phyloP scores from a whole-genome alignment of 2,329 filamentous ascomycete species.

The Chaetothyriales sp. region DNA sequence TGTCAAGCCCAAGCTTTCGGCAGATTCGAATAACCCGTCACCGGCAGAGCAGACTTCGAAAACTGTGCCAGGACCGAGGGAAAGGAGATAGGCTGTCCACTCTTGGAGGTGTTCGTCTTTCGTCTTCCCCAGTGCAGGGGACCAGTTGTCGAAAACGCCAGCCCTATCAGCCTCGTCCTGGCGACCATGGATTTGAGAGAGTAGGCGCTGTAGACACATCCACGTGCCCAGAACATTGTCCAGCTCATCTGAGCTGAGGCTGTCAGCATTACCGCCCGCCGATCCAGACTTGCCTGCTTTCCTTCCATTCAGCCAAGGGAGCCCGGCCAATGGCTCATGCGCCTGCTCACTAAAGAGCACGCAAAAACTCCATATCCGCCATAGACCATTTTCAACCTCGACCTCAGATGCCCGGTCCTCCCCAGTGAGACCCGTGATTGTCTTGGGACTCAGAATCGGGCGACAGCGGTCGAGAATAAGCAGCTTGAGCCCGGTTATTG shows the following conservation, averaged over 20 bases:
- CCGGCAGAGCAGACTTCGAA: conserved; percentile 35
- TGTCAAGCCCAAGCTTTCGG: conserved; percentile 40
- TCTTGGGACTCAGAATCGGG: conserved; percentile 42
- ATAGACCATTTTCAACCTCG: conserved; percentile 46
- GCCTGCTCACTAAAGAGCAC: conserved; percentile 42
- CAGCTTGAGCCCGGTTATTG: conserved; percentile 39
- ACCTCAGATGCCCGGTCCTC: conserved; percentile 22
- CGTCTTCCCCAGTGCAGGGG: conserved; percentile 16
- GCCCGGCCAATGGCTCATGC: conserved; percentile 40
- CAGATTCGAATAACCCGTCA: conserved; percentile 34
- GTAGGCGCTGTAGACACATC: conserved; percentile 43
- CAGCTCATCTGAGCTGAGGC: conserved; percentile 40
- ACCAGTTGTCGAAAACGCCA: conserved; percentile 37
- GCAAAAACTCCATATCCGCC: conserved; percentile 53
- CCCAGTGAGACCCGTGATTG: conserved; percentile 38
- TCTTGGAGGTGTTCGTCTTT: conserved; percentile 44
- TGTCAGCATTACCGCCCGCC: conserved; percentile 39
- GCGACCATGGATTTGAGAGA: conserved; percentile 41
- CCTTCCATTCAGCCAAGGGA: conserved; percentile 46
- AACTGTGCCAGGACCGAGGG: conserved; percentile 41
- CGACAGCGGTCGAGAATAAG: conserved; percentile 42
- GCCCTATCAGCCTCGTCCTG: conserved; percentile 38
- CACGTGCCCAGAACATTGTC: conserved; percentile 52
- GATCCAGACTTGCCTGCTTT: conserved; percentile 43
- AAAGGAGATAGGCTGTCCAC: conserved; percentile 46